Evolutionary conservation across 108 stramenopile species (phyloP).

Genomic region (Pseudonitzschia multiseries): DNA sequence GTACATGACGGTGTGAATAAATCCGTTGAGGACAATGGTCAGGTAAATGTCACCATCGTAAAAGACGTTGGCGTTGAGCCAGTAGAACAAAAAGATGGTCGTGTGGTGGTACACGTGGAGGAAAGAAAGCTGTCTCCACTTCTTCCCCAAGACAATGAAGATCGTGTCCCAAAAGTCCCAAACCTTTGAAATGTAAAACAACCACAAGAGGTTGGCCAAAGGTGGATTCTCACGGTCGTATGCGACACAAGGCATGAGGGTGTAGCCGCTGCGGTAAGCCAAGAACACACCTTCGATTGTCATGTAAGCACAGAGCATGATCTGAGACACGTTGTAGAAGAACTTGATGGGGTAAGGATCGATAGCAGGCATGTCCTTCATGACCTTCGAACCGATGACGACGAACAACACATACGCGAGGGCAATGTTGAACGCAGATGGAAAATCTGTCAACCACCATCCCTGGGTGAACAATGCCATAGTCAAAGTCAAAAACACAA

Average conservation of each 20-base stretch:
- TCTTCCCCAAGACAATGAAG: conserved; percentile 97
- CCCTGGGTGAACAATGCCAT: conserved; percentile 41
- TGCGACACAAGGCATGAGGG: conserved; percentile 77
- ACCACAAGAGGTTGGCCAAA: conserved; percentile 90
- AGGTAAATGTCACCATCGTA: conserved; percentile 97
- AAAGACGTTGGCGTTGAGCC: conserved; percentile 90
- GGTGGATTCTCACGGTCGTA: conserved; percentile 81
- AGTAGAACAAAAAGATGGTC: conserved; percentile 98
- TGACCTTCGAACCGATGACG: conserved; percentile 68
- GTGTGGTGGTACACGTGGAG: conserved; percentile 99
- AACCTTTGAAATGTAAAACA: conserved; percentile 97
- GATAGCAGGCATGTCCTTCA: conserved; percentile 67
- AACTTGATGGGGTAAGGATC: conserved; percentile 94
- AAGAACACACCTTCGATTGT: conserved; percentile 90
- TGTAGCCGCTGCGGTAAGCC: conserved; percentile 91
- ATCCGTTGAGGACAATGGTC: conserved; percentile 95
- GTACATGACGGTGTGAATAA: conserved; percentile 99
- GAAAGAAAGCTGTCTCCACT: conserved; percentile 98
- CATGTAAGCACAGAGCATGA: conserved; percentile 99
- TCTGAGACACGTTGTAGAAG: conserved; percentile 97
- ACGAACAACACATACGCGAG: conserved; percentile 83
- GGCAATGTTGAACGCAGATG: conserved; percentile 76
- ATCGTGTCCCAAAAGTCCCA: conserved; percentile 99
- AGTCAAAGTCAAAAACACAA: neutral
- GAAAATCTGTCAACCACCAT: conserved; percentile 83